Evolutionary conservation across 768 basidiomycete species (phyloP), one percentile per base, ranked within the genome.

Genomic region (Symmetrospora coprosmae): DNA sequence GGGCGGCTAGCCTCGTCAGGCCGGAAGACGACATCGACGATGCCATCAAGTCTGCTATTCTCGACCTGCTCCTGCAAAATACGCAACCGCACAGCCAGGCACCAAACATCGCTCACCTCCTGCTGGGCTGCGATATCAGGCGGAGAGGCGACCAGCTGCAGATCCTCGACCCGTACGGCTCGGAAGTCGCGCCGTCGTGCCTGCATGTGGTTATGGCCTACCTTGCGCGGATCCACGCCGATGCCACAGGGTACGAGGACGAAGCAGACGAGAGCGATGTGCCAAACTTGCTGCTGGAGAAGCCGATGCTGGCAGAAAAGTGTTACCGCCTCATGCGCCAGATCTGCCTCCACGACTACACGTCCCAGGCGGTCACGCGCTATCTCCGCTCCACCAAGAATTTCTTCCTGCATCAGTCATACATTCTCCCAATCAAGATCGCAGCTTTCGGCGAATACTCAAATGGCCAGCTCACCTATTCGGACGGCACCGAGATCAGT

Each of bases 351-450:
- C 87, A 96, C 67, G 79, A 84, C 8, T 77, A 80, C 38, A 92
- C 90, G 0, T 86, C 86, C 0, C 81, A 83, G 34, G 81, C 82
- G 56, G 82, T 81, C 4, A 83, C 86, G 73, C 81, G 87, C 0
- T 94, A 92, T 69, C 78, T 94, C 33, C 82, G 86, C 34, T 87
- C 86, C 1, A 77, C 83, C 8, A 86, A 92, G 71, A 83, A 90
- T 68, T 96, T 90, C 74, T 89, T 90, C 68, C 81, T 81, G 2
- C 79, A 85, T 1, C 90, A 94, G 68, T 78, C 92, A n/a, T 78
- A 81, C 5, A 80, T 77, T 11, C 77, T 91, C 28, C 85, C 89
- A 1, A 79, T 82, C 27, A 41, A 58, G 1, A 78, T 79, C 0
- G 82, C 86, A 0, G 74, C 74, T 6, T 60, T 74, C 0, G 75